Base-by-base conservation (phyloP, 768 basidiomycete species). In the Kwoniella dendrophila region DNA sequence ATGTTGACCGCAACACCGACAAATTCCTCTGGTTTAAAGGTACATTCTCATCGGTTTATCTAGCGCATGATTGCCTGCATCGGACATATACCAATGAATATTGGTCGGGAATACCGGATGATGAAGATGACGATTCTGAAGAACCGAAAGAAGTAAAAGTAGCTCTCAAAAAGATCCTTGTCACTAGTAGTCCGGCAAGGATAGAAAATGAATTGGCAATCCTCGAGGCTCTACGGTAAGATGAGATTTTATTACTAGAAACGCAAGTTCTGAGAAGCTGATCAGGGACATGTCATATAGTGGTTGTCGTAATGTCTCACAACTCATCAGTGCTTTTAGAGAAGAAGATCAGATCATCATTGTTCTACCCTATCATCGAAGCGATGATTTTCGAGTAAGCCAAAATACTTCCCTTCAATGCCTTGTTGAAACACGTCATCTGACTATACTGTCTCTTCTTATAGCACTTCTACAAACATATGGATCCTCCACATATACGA, bases 11-110 rank as follows among this genome's bases (percentile, higher is more conserved):
- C 7, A n/a, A 40, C 51, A 20, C 34, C 45, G 48, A 33, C 27
- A 47, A 33, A 55, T 41, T 48, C 11, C 40, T 26, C 14, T 38
- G 4, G 36, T 40, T 7, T 18, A 4, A 10, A 84, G 95, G 95
- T 16, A 99, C 95, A 1, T 99, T 99, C 81, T 97, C 95, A 0
- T 93, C 93, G 10, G 96, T 99, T n/a, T 99, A 97, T 84, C 96
- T 98, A 72, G 96, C 94, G 0, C 79, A 94, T 66, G 96, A 99
- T 78, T 71, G 89, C 16, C 80, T 83, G 60, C 85, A 89, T 71
- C 85, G 90, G 68, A 47, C 51, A 10, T 68, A 70, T 52, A 80
- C 83, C 50, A 88, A 89, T 64, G 66, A 72, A 49, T 66, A 68
- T 54, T 90, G 86, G 87, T 84, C 67, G 11, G 66, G 64, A 18